Evolutionary conservation across 495 filamentous ascomycete genomes (phyloP).

Genomic region (Aspergillus nanangensis): DNA sequence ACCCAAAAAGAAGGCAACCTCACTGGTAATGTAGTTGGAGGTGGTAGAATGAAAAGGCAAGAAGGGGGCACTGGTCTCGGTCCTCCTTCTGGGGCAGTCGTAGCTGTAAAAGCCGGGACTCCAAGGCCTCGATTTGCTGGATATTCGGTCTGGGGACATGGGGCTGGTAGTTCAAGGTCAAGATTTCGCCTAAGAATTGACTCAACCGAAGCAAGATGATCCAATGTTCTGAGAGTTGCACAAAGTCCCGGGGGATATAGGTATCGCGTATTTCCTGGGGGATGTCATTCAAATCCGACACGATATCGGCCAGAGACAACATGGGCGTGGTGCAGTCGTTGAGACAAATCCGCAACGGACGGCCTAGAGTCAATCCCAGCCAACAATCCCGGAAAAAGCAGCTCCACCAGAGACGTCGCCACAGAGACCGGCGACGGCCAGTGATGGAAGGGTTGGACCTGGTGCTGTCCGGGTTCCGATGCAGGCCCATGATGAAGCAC

Average conservation of each 20-base stretch:
- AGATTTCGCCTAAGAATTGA: slow-evolving; percentile 16
- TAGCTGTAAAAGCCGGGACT: slow-evolving; percentile 13
- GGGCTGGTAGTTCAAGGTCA: slow-evolving; percentile 19
- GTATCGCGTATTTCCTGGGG: neutral
- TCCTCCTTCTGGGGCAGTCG: slow-evolving; percentile 17
- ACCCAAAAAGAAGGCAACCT: neutral
- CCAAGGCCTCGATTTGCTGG: slow-evolving; percentile 19
- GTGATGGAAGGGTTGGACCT: slow-evolving; percentile 17
- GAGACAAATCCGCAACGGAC: slow-evolving; percentile 31
- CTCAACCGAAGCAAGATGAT: slow-evolving; percentile 24
- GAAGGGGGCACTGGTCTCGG: slow-evolving; percentile 5
- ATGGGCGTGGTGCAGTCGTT: slow-evolving; percentile 28
- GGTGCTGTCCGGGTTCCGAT: slow-evolving; percentile 19
- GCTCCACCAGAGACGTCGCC: slow-evolving; percentile 38
- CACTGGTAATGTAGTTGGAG: slow-evolving; percentile 33
- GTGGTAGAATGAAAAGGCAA: slow-evolving; percentile 24
- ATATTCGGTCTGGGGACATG: slow-evolving; percentile 8
- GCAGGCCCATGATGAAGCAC: slow-evolving; percentile 30
- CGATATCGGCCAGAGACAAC: slow-evolving; percentile 21
- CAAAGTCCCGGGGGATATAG: slow-evolving; percentile 20
- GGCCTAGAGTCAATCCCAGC: slow-evolving; percentile 31
- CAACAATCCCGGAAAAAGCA: slow-evolving; percentile 36
- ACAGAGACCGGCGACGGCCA: slow-evolving; percentile 23
- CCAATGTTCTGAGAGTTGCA: slow-evolving; percentile 23
- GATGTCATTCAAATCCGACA: slow-evolving; percentile 20